Conservation (phyloP, 495 filamentous ascomycete genomes). For the Trichoderma reesei region DNA sequence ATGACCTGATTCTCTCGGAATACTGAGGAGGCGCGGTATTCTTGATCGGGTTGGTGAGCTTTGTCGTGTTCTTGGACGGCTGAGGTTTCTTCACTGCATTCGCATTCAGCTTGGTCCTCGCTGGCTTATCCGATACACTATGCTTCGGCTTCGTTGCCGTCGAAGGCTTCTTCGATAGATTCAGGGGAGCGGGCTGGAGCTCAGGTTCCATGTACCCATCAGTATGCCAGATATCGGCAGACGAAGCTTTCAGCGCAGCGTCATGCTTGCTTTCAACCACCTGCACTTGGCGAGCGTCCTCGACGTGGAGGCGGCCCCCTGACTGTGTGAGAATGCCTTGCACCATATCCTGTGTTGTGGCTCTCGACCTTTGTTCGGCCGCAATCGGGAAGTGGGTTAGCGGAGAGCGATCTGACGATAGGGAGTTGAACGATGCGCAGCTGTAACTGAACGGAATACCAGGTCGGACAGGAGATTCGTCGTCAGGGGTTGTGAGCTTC, state of each 20-base stretch:
- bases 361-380: not conserved
- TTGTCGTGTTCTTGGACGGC: not conserved
- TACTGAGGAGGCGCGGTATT: not conserved
- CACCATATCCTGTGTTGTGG: not conserved
- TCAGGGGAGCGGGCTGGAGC: not conserved
- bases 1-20: not conserved
- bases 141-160: not conserved
- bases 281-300: not conserved
- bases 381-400: not conserved
- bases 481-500: not conserved
- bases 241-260: not conserved
- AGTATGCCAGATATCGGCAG: constrained; percentile 1
- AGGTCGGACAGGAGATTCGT: not conserved
- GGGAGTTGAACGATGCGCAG: not conserved
- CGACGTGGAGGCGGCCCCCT: not conserved
- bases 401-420: not conserved
- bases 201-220: not conserved
- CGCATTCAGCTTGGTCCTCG: not conserved
- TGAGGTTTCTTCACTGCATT: not conserved
- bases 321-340: not conserved
- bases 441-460: not conserved
- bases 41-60: not conserved
- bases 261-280: not conserved
- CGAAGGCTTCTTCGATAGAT: not conserved
- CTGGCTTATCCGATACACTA: not conserved